A percentile compares a stretch with the other conserved stretches of the same genome.
Evolutionary conservation across 1,284 basidiomycete genomes (phyloP).

Genomic region (Moesziomyces aphidis): DNA sequence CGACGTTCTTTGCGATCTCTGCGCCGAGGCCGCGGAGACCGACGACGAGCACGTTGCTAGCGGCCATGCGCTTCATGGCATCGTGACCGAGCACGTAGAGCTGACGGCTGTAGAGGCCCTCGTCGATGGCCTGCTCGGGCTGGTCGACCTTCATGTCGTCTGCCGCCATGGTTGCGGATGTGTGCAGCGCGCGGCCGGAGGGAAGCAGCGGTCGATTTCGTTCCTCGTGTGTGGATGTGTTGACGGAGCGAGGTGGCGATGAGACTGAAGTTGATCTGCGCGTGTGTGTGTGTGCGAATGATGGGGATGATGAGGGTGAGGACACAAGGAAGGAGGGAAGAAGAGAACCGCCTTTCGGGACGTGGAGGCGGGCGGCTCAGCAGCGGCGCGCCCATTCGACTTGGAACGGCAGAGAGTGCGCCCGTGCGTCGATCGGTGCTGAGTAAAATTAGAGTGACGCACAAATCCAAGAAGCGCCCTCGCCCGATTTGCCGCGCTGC

Average conservation of each 20-base stretch:
- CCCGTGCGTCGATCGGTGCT: constrained; percentile 4
- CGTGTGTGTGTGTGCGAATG: no score
- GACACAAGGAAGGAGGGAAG: neutral
- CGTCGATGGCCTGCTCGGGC: constrained; percentile 54
- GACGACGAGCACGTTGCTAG: constrained; percentile 93
- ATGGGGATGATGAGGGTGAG: neutral
- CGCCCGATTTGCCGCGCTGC: neutral
- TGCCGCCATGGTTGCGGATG: constrained; percentile 24
- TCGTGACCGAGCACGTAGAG: constrained; percentile 68
- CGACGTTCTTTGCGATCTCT: constrained; percentile 98
- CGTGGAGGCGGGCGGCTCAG: no score
- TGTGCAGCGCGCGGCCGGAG: neutral
- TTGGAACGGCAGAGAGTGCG: neutral
- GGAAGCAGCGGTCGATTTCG: no score
- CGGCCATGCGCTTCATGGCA: constrained; percentile 99
- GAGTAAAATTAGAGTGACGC: constrained; percentile 1
- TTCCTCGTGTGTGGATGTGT: no score
- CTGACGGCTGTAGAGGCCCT: constrained; percentile 65
- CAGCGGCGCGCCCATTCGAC: no score
- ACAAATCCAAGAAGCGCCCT: neutral
- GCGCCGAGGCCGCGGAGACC: constrained; percentile 93
- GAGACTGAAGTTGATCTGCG: neutral
- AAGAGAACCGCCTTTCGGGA: no score
- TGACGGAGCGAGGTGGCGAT: neutral
- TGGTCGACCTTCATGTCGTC: constrained; percentile 55